phyloP scores from a whole-genome alignment of 2,329 filamentous ascomycete species.

The Xylaria sp. region DNA sequence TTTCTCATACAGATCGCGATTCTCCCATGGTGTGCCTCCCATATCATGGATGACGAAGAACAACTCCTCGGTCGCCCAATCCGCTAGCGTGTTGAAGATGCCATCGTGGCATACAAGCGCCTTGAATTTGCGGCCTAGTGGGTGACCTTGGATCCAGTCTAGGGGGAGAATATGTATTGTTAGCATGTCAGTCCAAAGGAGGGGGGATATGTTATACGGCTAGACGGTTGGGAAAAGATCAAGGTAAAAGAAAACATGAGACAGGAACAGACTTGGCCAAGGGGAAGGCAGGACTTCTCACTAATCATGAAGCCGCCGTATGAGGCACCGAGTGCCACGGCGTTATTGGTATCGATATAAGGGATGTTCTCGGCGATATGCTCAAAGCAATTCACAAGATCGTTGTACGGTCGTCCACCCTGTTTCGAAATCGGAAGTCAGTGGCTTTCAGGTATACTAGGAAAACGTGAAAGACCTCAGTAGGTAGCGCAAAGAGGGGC shows the following conservation, averaged over 20 bases:
- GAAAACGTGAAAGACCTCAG: neutral
- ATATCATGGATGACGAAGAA: constrained; percentile 74
- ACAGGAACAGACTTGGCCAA: neutral
- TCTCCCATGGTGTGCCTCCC: constrained; percentile 65
- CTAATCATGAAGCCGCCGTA: constrained; percentile 81
- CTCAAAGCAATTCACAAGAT: constrained; percentile 79
- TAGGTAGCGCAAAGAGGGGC: neutral
- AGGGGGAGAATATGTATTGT: neutral
- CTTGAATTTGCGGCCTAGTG: constrained; percentile 82
- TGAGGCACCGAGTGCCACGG: constrained; percentile 76
- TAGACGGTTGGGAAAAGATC: neutral
- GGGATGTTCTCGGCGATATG: constrained; percentile 69
- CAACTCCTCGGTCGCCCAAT: constrained; percentile 70
- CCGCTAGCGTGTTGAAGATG: constrained; percentile 73
- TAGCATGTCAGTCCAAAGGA: neutral
- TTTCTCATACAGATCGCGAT: constrained; percentile 66
- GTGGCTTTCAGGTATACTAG: neutral
- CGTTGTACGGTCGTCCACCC: constrained; percentile 81
- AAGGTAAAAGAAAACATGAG: constrained; percentile 22
- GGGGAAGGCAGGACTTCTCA: constrained; percentile 40
- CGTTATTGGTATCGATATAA: constrained; percentile 71
- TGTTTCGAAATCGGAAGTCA: neutral
- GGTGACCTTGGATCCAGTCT: constrained; percentile 90
- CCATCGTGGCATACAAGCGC: constrained; percentile 89
- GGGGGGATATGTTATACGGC: neutral